Base-by-base conservation (phyloP, 164 flowering plant genomes). In the Vitis riparia region DNA sequence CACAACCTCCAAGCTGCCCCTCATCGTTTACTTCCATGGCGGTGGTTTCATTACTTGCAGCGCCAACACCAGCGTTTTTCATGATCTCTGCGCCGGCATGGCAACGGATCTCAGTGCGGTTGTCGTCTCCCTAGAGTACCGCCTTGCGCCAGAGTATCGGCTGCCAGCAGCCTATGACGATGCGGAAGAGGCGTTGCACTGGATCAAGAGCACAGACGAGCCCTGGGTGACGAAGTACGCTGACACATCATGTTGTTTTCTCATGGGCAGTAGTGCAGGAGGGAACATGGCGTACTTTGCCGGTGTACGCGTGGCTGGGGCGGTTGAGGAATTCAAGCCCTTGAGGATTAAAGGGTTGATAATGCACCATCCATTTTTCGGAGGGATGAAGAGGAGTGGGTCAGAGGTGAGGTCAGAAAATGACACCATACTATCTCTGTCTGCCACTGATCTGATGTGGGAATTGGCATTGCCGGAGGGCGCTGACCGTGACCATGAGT, bases 121-220 rank as follows among this genome's bases (percentile, higher is more conserved):
- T 7, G 68, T 85, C 55, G 68, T 74, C 30, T 82, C 89, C 5
- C 82, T 84, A n/a, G 80, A 79, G 10, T 85, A 85, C 81, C 88
- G 90, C 15, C 89, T 83, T 0, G 80, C 88, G 0, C 90, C 90
- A 2, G 89, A 87, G 80, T 76, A 78, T 65, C 83, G 84, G 9
- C 84, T 86, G 2, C 90, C 92, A 8, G 86, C 89, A 11, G 88
- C 90, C 0, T 83, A 83, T 59, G 86, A 87, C 11, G 93, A 89
- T 51, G 82, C 75, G 7, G 50, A 75, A 12, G 88, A 82, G 0
- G 84, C 86, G 1, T 12, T 88, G 63, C 57, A 56, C 53, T 79
- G 84, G 85, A 58, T 83, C 15, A 55, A 67, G 66, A 56, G 68
- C 65, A 16, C 59, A 6, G 59, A 65, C 2, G 83, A 77, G 6